These are phyloP conservation scores for Tulasnella sp. DNA, from an alignment of 768 basidiomycete genomes.

Conservation along the genomic window DNA sequence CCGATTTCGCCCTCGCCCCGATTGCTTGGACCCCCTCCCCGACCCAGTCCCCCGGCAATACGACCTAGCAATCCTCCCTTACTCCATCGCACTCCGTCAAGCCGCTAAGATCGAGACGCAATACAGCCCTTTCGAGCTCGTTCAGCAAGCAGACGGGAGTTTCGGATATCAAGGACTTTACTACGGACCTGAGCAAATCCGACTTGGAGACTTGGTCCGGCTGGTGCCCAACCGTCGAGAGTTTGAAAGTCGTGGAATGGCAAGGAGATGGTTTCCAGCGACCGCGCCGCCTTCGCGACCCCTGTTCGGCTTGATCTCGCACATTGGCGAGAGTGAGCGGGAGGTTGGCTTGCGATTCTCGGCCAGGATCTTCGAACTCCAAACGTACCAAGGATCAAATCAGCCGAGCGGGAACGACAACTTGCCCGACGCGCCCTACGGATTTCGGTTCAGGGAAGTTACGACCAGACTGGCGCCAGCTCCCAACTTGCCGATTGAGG, in stretches of 20 bases:
- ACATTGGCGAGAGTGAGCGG: not conserved
- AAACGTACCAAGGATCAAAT: not conserved
- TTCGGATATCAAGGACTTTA: not conserved
- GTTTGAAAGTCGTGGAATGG: not conserved
- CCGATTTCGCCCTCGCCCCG: not conserved
- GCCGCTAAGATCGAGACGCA: not conserved
- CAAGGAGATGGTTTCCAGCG: not conserved
- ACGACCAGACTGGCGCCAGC: not conserved
- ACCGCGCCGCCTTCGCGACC: not conserved
- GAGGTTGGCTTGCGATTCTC: not conserved
- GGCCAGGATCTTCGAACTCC: not conserved
- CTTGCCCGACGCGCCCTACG: not conserved
- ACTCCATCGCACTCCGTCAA: not conserved
- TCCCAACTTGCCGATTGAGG: not conserved
- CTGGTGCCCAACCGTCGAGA: not conserved
- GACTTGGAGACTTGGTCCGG: not conserved
- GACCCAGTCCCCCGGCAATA: not conserved
- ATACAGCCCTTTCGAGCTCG: not conserved
- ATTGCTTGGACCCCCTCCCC: not conserved
- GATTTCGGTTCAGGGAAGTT: not conserved
- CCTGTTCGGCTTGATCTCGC: not conserved
- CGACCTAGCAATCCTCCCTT: constrained; percentile 1
- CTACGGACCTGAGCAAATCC: not conserved
- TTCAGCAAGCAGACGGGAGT: not conserved
- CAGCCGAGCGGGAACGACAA: not conserved